Percentiles rank a stretch among this genome's conserved stretches.
Conservation (phyloP, 495 filamentous ascomycete species). For the Tuber melanosporum region DNA sequence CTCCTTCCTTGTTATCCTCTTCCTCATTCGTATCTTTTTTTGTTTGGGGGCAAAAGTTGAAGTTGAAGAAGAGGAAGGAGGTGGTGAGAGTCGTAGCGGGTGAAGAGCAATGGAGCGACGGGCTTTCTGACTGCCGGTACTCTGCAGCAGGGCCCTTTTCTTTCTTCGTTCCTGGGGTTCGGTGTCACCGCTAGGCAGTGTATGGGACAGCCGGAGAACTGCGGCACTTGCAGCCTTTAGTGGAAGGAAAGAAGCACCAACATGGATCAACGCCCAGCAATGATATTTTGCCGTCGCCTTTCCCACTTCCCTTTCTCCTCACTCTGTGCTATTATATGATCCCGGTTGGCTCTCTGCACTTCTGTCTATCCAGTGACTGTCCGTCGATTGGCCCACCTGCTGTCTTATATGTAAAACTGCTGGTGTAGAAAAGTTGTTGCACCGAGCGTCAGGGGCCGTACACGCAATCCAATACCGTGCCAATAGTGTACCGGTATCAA, state of each 20-base stretch:
- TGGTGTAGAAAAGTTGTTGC: not conserved
- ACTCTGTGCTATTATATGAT: not conserved
- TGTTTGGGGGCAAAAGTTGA: not conserved
- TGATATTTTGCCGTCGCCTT: not conserved
- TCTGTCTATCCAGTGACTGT: not conserved
- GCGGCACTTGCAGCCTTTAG: not conserved
- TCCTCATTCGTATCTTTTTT: not conserved
- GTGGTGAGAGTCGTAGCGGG: not conserved
- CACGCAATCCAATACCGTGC: not conserved
- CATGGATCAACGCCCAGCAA: not conserved
- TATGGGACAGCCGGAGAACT: not conserved
- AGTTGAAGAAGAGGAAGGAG: not conserved
- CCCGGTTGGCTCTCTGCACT: not conserved
- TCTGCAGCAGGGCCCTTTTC: not conserved
- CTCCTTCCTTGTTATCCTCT: constrained; percentile 1
- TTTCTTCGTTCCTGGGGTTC: constrained; percentile 4
- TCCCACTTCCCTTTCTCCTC: not conserved
- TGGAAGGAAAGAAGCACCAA: not conserved
- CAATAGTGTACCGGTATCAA: not conserved
- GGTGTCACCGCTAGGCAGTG: not conserved
- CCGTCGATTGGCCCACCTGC: not conserved
- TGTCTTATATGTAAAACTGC: not conserved
- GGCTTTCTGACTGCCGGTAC: not conserved
- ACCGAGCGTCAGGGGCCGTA: not conserved
- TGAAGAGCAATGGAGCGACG: not conserved